Base-by-base conservation (phyloP, 176 grass and related monocot genomes). In the Eleusine indica region DNA sequence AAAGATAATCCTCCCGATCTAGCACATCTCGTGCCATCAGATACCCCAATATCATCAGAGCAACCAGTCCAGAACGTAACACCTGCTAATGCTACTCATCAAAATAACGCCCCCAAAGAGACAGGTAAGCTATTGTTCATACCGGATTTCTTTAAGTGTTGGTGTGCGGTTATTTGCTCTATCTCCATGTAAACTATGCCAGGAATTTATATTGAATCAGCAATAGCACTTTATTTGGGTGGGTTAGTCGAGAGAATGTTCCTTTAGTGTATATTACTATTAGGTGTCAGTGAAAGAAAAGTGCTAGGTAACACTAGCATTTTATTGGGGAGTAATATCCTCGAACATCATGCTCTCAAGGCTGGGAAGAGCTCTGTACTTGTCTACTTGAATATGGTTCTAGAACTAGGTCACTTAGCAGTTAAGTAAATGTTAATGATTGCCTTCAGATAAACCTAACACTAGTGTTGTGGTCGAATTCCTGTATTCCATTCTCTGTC, bases 1-100 rank as follows among this genome's bases (percentile, higher is more conserved):
- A 99, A 96, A 84, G 96, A 99, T 77, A 94, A 72, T 72, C 91
- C 93, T 75, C 96, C 96, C 80, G 96, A 99, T 86, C 89, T 99
- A 75, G 87, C 93, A 63, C 68, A 85, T 80, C 68, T 99, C 75
- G 89, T 96, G 73, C 93, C 96, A 70, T 88, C 77, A 70, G 91
- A 48, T 75, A 44, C 66, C 76, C 28, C 76, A 75, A 82, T 68
- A 84, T 73, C 86, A 28, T 62, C 79, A 82, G 88, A 80, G 68
- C 62, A 42, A 86, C 41, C 53, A 84, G 73, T 82, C 80, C 80
- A 91, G 79, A 94, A 90, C 2, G 15, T 41, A 43, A 19, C 54
- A 61, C 78, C 84, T 75, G 22, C 82, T 84, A 83, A 52, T 84
- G 71, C 74, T 79, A 72, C 74, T 84, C 76, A 29, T 86, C 85